Evolutionary conservation across 2,329 filamentous ascomycete species (phyloP), one percentile per base, ranked within the genome.

Genomic region (Sclerotinia sclerotiorum): DNA sequence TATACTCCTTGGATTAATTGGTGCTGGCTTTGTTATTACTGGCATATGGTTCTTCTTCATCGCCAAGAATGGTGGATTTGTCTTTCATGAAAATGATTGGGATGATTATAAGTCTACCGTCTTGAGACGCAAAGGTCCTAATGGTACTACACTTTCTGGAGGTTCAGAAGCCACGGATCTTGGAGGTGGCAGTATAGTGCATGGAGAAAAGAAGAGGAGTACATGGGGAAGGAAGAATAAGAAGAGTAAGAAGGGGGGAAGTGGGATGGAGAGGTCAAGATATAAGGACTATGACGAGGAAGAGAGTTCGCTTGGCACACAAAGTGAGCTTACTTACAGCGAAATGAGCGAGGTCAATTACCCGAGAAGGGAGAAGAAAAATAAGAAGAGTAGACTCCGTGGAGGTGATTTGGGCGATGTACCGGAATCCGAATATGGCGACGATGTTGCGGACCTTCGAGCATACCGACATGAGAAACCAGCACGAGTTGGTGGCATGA

Each of bases 21-120:
- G 92, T 46, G 88, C 88, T 0, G 87, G 82, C 44, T 90, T 98
- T 77, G 90, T 95, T 32, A 69, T 91, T 4, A 86, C 84, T 0
- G 87, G 85, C 32, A 93, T 98, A 77, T 99, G 95, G 94, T 97
- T 99, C 85, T 98, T 99, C 85, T 97, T 97, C 85, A 96, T 92
- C 91, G 94, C 94, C 68, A 94, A 91, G 81, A 97, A 98, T 75
- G 95, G 95, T 70, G 95, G 95, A 19, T 97, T 98, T 82, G 83
- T 91, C 72, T 98, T 93, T 84, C 85, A 86, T 58, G 82, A 96
- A 71, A 84, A 87, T 48, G 95, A 99, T 80, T 99, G 95, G 94
- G 94, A 98, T 7, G 95, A 99, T 77, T 99, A 99, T 87, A 98
- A 98, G 79, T 90, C 91, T 1, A 97, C 94, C 0, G 95, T 99